phyloP scores from a whole-genome alignment of 208 protist species.

The Trichomonas tenax region DNA sequence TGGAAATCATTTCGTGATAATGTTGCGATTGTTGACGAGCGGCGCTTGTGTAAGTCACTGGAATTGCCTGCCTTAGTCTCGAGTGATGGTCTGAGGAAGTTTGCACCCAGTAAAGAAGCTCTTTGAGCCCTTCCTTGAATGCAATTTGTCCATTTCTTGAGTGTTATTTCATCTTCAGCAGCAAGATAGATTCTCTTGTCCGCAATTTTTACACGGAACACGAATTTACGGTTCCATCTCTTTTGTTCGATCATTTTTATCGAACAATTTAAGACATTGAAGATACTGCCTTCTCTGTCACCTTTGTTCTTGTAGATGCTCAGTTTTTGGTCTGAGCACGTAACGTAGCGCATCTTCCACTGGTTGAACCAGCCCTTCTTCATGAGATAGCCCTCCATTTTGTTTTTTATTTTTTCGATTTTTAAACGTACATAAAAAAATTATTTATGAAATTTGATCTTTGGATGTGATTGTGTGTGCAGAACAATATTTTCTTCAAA shows the following conservation, averaged over 20 bases:
- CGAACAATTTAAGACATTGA: neutral
- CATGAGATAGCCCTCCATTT: neutral
- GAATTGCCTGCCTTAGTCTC: too few relatives aligned
- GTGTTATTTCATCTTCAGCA: slow-evolving; percentile 1
- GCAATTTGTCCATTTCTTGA: neutral
- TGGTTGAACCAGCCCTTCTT: slow-evolving; percentile 17
- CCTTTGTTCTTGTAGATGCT: neutral
- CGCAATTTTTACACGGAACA: neutral
- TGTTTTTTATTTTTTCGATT: neutral
- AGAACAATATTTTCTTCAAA: too few relatives aligned
- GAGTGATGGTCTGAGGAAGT: neutral
- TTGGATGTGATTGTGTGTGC: too few relatives aligned
- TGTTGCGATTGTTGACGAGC: neutral
- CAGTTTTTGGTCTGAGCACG: neutral
- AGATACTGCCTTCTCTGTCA: neutral
- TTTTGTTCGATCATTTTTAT: neutral
- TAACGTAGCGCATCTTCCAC: neutral
- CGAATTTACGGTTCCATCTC: neutral
- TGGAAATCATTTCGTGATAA: neutral
- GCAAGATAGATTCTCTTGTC: neutral
- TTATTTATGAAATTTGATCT: neutral
- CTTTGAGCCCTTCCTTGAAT: neutral
- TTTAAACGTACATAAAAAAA: slow-evolving; percentile 1
- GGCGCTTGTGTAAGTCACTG: neutral
- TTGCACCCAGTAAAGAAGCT: neutral